Evolutionary conservation across 106 monocot species (phyloP), one percentile per base, ranked within the genome.

Genomic region (Alisma plantagoaquatica): DNA sequence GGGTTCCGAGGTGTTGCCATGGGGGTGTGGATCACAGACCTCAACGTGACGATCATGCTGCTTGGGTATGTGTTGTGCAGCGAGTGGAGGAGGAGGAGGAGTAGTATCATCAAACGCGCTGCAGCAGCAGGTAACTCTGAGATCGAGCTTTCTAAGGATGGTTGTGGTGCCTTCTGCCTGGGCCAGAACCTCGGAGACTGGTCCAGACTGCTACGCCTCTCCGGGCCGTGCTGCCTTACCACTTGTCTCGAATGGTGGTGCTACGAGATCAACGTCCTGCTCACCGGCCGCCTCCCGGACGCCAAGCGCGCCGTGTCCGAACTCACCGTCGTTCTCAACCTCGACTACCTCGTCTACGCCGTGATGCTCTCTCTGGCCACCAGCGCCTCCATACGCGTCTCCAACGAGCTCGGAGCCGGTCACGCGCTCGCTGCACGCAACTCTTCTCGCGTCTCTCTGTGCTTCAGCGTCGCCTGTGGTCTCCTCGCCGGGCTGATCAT

Each of bases 231-330:
- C 61, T 79, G 79, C 67, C 51, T 80, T 23, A 63, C 66, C 29
- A 61, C 61, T 1, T 98, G 90, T 60, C 70, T 87, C 18, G 86
- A 87, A 35, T 84, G 84, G 91, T 91, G 91, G 81, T 85, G 77
- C 62, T 91, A 78, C 48, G 85, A 91, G 68, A 91, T 85, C 8
- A 52, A 85, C 23, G 56, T 78, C 22, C 57, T 91, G 42, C 66
- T 85, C 19, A 63, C 81, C 1, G 85, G 91, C 23, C 48, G 75
- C 16, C 72, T 91, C 24, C 75, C 72, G 0, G 57, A 81, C 46
- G 62, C 85, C 17, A 56, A 38, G 19, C 57, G 60, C 10, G 43
- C 2, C 23, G 75, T 91, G 59, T 28, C 70, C 23, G 75, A 85
- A 52, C 56, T 85, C 23, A 73, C 75, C 3, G 61, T 91, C 4